phyloP scores from a whole-genome alignment of 1,284 basidiomycete genomes.

The Cystobasidium slooffiae region DNA sequence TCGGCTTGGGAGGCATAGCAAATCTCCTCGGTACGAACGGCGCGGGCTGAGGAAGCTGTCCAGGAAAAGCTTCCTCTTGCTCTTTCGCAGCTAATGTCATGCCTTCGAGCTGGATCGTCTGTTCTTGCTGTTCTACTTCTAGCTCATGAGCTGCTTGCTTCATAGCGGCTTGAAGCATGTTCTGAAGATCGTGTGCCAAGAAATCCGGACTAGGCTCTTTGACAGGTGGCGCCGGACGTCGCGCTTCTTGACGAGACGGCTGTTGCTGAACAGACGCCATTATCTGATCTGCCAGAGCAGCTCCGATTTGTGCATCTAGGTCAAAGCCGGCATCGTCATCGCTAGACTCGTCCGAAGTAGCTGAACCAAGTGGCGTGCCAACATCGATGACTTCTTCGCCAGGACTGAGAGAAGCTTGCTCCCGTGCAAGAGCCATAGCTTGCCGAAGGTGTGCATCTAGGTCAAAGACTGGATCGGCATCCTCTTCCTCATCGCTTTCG shows the following conservation, averaged over 20 bases:
- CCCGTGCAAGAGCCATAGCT: slow-evolving; percentile 11
- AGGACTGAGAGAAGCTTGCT: slow-evolving; percentile 15
- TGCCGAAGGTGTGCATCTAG: slow-evolving; percentile 35
- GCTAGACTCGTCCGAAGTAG: slow-evolving; percentile 28
- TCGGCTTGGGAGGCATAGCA: slow-evolving; percentile 32
- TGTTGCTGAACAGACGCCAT: slow-evolving; percentile 17
- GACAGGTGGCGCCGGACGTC: not conserved
- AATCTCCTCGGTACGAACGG: slow-evolving; percentile 20
- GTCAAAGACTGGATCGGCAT: slow-evolving; percentile 26
- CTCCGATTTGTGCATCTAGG: slow-evolving; percentile 35
- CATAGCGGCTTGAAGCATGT: slow-evolving; percentile 40
- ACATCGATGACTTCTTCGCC: slow-evolving; percentile 27
- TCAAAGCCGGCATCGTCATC: slow-evolving; percentile 36
- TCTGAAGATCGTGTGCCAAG: slow-evolving; percentile 34
- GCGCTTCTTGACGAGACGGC: not conserved
- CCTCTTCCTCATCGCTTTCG: slow-evolving; percentile 27
- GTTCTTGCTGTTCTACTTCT: slow-evolving; percentile 32
- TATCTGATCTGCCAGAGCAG: slow-evolving; percentile 22
- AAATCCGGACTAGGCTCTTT: slow-evolving; percentile 22
- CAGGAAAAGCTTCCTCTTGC: slow-evolving; percentile 11
- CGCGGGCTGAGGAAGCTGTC: slow-evolving; percentile 7
- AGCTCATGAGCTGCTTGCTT: slow-evolving; percentile 37
- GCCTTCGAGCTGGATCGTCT: slow-evolving; percentile 3
- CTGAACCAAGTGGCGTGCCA: slow-evolving; percentile 15
- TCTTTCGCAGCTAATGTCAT: slow-evolving; percentile 5